Evolutionary conservation across 1,284 basidiomycete species (phyloP).

Genomic region (Cystobasidium pallidum): DNA sequence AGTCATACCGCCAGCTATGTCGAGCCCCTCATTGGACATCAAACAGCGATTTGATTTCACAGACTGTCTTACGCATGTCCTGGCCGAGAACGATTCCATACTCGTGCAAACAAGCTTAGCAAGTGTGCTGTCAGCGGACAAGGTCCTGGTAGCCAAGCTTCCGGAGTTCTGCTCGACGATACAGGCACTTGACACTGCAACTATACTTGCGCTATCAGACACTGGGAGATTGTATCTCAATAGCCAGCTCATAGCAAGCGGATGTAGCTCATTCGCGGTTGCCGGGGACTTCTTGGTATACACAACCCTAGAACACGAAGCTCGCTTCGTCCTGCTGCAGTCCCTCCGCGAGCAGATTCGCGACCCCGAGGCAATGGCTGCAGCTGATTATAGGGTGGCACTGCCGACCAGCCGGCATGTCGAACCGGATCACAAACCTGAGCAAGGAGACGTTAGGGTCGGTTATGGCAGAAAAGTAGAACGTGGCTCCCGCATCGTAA

Average conservation of each 20-base stretch:
- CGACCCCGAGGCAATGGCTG: slow-evolving; percentile 62
- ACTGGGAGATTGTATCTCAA: slow-evolving; percentile 54
- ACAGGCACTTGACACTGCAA: slow-evolving; percentile 52
- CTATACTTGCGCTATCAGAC: slow-evolving; percentile 53
- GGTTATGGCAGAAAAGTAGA: slow-evolving; percentile 70
- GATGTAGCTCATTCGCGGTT: slow-evolving; percentile 69
- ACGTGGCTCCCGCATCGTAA: slow-evolving; percentile 81
- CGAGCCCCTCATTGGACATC: neutral
- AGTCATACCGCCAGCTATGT: neutral
- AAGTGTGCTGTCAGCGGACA: neutral
- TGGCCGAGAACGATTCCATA: neutral
- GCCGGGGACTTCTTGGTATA: slow-evolving; percentile 82
- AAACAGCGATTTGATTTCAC: neutral
- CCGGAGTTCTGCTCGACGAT: slow-evolving; percentile 66
- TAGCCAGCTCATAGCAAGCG: slow-evolving; percentile 45
- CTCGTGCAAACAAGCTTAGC: slow-evolving; percentile 5
- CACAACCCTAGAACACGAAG: slow-evolving; percentile 82
- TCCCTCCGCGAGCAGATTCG: slow-evolving; percentile 47
- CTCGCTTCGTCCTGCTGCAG: slow-evolving; percentile 62
- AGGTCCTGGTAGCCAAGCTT: slow-evolving; percentile 59
- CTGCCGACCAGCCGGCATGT: neutral
- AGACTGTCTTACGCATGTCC: neutral
- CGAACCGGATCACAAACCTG: neutral
- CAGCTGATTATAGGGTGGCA: slow-evolving; percentile 1
- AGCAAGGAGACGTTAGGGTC: neutral